phyloP scores from a whole-genome alignment of 768 basidiomycete species.

The Lyophyllum atratum region DNA sequence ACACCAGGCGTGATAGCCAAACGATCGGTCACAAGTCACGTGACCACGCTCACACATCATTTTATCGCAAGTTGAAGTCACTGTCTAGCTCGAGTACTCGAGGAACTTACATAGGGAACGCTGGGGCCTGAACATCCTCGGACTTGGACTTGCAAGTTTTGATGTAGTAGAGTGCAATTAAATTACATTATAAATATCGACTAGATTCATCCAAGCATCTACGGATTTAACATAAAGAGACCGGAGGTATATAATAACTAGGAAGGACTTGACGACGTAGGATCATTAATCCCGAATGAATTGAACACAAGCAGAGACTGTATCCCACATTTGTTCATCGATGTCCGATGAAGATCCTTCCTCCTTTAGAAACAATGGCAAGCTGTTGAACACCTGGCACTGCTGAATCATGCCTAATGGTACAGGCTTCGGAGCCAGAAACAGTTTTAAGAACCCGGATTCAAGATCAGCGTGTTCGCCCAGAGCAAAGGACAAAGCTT shows the following conservation, averaged over 20 bases:
- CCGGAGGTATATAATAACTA: too few relatives aligned
- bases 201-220: too few relatives aligned
- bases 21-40: not conserved
- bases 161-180: too few relatives aligned
- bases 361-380: not conserved
- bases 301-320: conserved; percentile 26
- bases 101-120: too few relatives aligned
- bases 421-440: conserved; percentile 53
- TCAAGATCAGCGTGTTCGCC: conserved; percentile 37
- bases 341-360: not conserved
- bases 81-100: too few relatives aligned
- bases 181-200: too few relatives aligned
- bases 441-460: conserved; percentile 58
- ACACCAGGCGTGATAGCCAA: not conserved
- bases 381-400: not conserved
- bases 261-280: not conserved
- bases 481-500: conserved; percentile 48
- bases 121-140: too few relatives aligned
- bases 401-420: conserved; percentile 48
- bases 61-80: too few relatives aligned
- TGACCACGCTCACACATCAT: not conserved
- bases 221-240: too few relatives aligned
- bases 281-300: conserved; percentile 10
- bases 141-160: too few relatives aligned
- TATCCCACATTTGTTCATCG: conserved; percentile 31